These are phyloP conservation scores for Aphanomyces astaci DNA, from an alignment of 352 stramenopile genomes.

Conservation along the genomic window DNA sequence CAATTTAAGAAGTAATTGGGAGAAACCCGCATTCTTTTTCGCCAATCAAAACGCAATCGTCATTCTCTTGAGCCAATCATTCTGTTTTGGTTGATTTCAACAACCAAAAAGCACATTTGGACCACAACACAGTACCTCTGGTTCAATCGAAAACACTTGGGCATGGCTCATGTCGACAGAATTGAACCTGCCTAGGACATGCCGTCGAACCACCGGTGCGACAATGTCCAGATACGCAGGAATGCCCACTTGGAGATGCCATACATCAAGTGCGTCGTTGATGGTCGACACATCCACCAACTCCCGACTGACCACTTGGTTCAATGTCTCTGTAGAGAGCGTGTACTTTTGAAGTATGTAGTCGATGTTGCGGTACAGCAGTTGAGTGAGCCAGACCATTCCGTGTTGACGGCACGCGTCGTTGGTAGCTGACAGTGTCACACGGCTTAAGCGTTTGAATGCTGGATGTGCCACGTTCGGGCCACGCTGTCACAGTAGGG, in stretches of 20 bases:
- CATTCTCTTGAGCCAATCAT: too few species aligned
- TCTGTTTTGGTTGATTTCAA: too few species aligned
- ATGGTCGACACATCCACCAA: not conserved
- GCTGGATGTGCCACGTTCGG: too few species aligned
- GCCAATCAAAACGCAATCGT: too few species aligned
- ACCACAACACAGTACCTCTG: not conserved
- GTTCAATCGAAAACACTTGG: not conserved
- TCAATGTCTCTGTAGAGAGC: not conserved
- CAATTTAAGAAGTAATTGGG: too few species aligned
- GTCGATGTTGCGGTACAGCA: slow-evolving; percentile 1
- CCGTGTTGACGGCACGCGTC: not conserved
- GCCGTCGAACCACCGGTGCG: too few species aligned
- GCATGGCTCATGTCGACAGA: not conserved
- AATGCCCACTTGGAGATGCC: not conserved
- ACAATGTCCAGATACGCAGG: not conserved
- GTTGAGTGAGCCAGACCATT: slow-evolving; percentile 1
- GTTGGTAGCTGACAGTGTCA: not conserved
- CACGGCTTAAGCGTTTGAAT: not conserved
- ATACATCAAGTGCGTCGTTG: not conserved
- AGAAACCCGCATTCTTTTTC: too few species aligned
- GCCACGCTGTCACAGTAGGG: too few species aligned
- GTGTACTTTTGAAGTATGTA: not conserved
- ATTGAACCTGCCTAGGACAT: too few species aligned
- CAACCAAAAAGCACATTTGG: too few species aligned
- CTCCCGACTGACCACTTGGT: not conserved